Evolutionary conservation across 1,284 basidiomycete genomes (phyloP), one percentile per base, ranked within the genome.

Genomic region (Cutaneotrichosporon sp.): DNA sequence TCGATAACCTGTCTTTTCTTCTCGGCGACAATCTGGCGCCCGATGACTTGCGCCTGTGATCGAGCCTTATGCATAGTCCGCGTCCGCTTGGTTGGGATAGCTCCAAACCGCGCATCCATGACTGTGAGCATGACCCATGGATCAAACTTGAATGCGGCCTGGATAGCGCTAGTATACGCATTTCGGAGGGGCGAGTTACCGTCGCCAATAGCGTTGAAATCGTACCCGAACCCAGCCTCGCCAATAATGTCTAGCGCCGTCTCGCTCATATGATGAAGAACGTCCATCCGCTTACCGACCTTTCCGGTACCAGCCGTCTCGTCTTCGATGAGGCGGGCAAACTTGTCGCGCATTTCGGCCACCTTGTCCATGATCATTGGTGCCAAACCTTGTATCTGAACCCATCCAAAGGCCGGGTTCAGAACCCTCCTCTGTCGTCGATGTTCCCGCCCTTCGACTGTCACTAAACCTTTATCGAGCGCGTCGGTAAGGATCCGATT

Each of bases 201-300:
- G 42, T 46, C 42, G 18, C 42, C 42, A 9, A 46, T 46, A 4
- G 85, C 31, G 75, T 55, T 40, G 74, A 88, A 87, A 9, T 78
- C 67, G 76, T 87, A 88, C 26, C 84, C 86, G 67, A 88, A 88
- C 10, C 86, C 86, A 31, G 88, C 86, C 51, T 86, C 80, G 13
- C 87, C 87, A 58, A 90, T 88, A 56, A 87, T 83, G 69, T 89
- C 89, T 9, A 89, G 81, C 2, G 87, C 87, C 10, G 86, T 84
- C 30, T 85, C 83, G 2, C 82, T 83, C 5, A 89, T 81, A 85
- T 85, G 87, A n/a, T 79, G 70, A 53, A 87, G 76, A 11, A 84
- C 84, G 65, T 90, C 86, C 40, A 88, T 57, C 34, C 62, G 62
- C 34, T 49, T 56, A 32, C 61, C 53, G 13, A 60, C 63, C 21